A percentile compares a stretch with the other conserved stretches of the same genome.
Conservation (phyloP, 768 basidiomycete species). For the Gelatoporia subvermispora region DNA sequence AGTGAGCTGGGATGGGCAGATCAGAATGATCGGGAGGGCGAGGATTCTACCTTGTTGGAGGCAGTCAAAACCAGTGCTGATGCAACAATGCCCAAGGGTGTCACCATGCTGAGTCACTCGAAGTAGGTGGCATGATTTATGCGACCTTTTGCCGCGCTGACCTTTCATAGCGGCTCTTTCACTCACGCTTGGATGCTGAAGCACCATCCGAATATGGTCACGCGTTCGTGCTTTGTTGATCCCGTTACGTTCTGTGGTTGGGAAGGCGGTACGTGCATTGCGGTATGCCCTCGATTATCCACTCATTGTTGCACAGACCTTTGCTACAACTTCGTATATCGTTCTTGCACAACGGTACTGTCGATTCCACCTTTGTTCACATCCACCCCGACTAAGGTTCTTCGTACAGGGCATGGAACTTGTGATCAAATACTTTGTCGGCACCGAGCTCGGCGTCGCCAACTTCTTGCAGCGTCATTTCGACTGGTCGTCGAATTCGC, state of each 20-base stretch:
- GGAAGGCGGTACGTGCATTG: constrained; percentile 74
- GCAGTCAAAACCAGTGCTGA: constrained; percentile 14
- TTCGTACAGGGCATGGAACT: constrained; percentile 63
- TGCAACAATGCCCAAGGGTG: constrained; percentile 36
- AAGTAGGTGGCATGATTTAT: constrained; percentile 47
- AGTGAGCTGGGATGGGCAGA: constrained; percentile 60
- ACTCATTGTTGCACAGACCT: constrained; percentile 47
- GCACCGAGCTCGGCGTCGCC: constrained; percentile 81
- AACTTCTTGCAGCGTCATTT: constrained; percentile 81
- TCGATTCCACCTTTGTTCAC: neutral
- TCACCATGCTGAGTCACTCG: constrained; percentile 83
- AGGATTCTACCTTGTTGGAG: constrained; percentile 20
- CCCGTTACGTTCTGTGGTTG: constrained; percentile 88
- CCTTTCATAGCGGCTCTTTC: constrained; percentile 59
- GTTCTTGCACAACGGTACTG: constrained; percentile 53
- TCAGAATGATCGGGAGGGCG: constrained; percentile 13
- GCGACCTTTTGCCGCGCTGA: neutral
- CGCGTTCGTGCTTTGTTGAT: constrained; percentile 85
- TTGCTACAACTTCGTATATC: constrained; percentile 88
- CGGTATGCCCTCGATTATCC: neutral
- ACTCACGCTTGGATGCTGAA: constrained; percentile 90
- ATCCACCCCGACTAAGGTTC: constrained; percentile 3
- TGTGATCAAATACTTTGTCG: constrained; percentile 83
- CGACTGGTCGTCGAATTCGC: constrained; percentile 81
- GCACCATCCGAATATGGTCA: constrained; percentile 59